Conservation (phyloP, 768 basidiomycete genomes). For the Podaxis pistillaris region DNA sequence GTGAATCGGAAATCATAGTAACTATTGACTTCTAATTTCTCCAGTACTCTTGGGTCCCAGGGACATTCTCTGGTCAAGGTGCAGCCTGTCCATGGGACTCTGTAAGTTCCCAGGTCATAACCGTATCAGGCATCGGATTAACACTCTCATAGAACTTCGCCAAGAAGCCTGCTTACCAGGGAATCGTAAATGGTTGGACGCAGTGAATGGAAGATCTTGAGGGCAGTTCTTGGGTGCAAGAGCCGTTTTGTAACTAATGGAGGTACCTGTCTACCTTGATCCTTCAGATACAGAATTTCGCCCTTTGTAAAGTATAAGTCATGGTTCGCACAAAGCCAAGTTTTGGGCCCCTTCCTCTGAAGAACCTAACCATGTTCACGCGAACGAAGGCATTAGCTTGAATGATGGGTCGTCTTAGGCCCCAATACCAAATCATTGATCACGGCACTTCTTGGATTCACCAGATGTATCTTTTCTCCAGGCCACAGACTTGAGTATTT, state of each 20-base stretch:
- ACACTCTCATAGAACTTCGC: slow-evolving; percentile 14
- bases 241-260: background rate
- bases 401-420: too few species aligned
- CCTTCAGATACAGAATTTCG: background rate
- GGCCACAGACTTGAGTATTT: too few species aligned
- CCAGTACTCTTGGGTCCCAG: slow-evolving; percentile 40
- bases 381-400: too few species aligned
- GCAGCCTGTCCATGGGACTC: slow-evolving; percentile 38
- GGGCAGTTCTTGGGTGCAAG: background rate
- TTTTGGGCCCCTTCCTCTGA: too few species aligned
- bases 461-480: too few species aligned
- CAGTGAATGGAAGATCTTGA: background rate
- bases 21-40: background rate
- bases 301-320: too few species aligned
- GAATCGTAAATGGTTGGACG: slow-evolving; percentile 15
- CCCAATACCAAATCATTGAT: too few species aligned
- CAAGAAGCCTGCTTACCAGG: slow-evolving; percentile 22
- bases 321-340: too few species aligned
- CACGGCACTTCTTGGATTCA: too few species aligned
- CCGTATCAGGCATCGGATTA: background rate
- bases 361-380: too few species aligned
- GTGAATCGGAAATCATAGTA: background rate
- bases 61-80: slow-evolving; percentile 35
- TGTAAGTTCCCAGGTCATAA: slow-evolving; percentile 20
- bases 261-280: background rate